Evolutionary conservation across 2,329 filamentous ascomycete species (phyloP), one percentile per base, ranked within the genome.

Genomic region (Phaeosphaeriaceae sp.): DNA sequence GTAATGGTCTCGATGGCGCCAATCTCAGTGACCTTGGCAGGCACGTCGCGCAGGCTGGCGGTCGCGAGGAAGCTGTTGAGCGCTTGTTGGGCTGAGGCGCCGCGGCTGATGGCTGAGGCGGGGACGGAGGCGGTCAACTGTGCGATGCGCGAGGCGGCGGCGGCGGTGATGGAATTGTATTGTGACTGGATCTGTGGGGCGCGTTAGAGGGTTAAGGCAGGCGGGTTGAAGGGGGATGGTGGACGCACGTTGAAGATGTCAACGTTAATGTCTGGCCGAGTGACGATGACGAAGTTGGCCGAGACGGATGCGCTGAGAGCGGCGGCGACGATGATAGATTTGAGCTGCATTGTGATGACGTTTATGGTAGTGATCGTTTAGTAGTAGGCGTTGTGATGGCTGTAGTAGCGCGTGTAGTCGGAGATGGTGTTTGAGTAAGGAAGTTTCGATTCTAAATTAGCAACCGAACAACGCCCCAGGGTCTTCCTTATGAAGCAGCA

Each of bases 221-320:
- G 25, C 10, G 5, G 4, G 11, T 7, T n/a, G n/a, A 33, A 33
- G 42, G 36, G 17, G 46, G 21, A 40, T n/a, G 3, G 17, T 2
- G 17, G 36, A 54, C 61, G 17, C 62, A 69, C 66, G 49, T 67
- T 60, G 51, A 60, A 59, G 22, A 69, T 53, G 24, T 63, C 52
- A 22, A 53, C 46, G 45, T 63, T 56, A 33, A 59, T 66, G n/a
- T 59, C 60, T 4, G 67, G 54, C 17, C 58, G 31, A 7, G 64
- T 69, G 27, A 70, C 56, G 51, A 70, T 57, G 41, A 66, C 65
- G 55, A 70, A 70, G 20, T 70, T 64, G 11, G 67, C 63, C 13
- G 65, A 53, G 9, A 56, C 61, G 33, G 52, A 53, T 20, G 64
- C 62, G 54, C 60, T 61, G 31, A 66, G 61, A 24, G 60, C 62